Evolutionary conservation across 2,329 filamentous ascomycete species (phyloP).

Genomic region (Paraphaeosphaeria minitans): DNA sequence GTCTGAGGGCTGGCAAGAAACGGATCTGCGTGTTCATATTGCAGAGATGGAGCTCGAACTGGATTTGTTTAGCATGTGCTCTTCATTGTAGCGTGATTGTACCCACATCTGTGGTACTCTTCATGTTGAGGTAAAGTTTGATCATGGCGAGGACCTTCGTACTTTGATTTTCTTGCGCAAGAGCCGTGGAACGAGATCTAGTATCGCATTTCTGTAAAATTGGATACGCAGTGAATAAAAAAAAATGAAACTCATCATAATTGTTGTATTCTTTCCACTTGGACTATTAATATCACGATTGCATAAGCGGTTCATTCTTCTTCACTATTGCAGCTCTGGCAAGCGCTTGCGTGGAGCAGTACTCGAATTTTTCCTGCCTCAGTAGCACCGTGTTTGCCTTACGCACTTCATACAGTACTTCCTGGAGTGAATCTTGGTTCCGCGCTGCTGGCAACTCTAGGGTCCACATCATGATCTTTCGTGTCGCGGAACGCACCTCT

Average conservation of each 20-base stretch:
- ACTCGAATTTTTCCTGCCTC: not conserved
- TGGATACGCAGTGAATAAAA: too few relatives aligned
- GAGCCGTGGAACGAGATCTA: too few relatives aligned
- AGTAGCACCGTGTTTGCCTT: not conserved
- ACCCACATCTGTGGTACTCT: not conserved
- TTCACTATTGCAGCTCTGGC: slow-evolving; percentile 1
- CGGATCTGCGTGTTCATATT: not conserved
- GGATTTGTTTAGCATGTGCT: not conserved
- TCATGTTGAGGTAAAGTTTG: not conserved
- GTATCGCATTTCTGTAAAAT: not conserved
- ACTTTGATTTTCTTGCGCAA: too few relatives aligned
- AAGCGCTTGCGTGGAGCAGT: too few relatives aligned
- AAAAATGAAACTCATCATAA: too few relatives aligned
- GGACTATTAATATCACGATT: not conserved
- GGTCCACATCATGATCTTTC: not conserved
- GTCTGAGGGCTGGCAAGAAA: not conserved
- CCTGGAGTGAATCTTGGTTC: not conserved
- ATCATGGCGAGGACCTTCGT: not conserved
- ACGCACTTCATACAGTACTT: not conserved
- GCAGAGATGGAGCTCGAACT: not conserved
- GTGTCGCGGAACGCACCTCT: not conserved
- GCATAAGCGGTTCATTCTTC: not conserved
- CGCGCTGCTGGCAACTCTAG: not conserved
- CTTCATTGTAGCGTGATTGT: not conserved
- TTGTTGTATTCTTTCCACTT: not conserved